These are phyloP conservation scores for Sporothrix phasma DNA, from an alignment of 2,329 filamentous ascomycete species.

Conservation along the genomic window DNA sequence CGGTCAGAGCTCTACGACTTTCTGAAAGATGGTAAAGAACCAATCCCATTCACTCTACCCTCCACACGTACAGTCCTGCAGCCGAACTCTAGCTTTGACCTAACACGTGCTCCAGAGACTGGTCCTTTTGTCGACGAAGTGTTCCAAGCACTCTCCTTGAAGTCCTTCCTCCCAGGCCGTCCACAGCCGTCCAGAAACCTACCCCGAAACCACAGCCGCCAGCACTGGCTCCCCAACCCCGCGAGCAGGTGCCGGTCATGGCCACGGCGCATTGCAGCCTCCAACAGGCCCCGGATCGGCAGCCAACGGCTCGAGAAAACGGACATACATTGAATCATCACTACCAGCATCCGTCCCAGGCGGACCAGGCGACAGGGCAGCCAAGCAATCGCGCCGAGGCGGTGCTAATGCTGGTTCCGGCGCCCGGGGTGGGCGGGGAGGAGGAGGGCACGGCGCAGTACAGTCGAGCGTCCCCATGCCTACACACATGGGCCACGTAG, in stretches of 20 bases:
- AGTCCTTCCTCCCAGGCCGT: conserved; percentile 49
- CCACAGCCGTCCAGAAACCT: conserved; percentile 22
- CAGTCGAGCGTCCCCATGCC: not conserved
- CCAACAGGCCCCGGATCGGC: not conserved
- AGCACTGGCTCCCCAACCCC: conserved; percentile 11
- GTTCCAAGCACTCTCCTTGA: conserved; percentile 54
- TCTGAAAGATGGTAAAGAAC: conserved; percentile 55
- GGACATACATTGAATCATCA: conserved; percentile 40
- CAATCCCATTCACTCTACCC: too few relatives aligned
- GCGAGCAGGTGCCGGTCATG: not conserved
- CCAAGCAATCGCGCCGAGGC: conserved; percentile 52
- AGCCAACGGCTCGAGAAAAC: conserved; percentile 36
- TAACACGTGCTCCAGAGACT: conserved; percentile 35
- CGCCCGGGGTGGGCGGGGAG: conserved; percentile 21
- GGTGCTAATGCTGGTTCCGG: conserved; percentile 21
- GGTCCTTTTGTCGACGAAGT: conserved; percentile 59
- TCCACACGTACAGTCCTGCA: not conserved
- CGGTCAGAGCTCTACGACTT: conserved; percentile 67
- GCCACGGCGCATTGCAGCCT: not conserved
- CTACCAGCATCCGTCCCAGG: not conserved
- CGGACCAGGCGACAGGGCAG: conserved; percentile 30
- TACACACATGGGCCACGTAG: not conserved
- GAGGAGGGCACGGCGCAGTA: conserved; percentile 24
- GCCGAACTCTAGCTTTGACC: too few relatives aligned
- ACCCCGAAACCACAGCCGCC: conserved; percentile 7